Percentiles rank a stretch among this genome's conserved stretches.
phyloP scores from a whole-genome alignment of 495 filamentous ascomycete species.

The Filosporella fistucella region DNA sequence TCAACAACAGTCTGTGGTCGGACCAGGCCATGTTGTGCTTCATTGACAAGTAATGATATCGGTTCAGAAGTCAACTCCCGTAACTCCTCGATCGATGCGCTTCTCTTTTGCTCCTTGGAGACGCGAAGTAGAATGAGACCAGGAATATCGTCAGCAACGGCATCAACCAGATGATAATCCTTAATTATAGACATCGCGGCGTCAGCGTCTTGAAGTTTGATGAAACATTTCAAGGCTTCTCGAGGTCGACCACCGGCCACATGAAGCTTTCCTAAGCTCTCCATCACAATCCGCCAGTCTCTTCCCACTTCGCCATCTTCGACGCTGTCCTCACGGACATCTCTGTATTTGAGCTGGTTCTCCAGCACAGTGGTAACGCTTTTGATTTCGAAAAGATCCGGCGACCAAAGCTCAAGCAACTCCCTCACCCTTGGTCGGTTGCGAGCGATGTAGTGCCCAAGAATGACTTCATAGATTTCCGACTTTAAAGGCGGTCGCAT shows the following conservation, averaged over 20 bases:
- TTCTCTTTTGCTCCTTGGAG: slow-evolving; percentile 62
- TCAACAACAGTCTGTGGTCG: slow-evolving; percentile 69
- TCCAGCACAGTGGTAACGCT: slow-evolving; percentile 68
- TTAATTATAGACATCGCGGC: slow-evolving; percentile 78
- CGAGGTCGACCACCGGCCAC: slow-evolving; percentile 71
- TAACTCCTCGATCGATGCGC: slow-evolving; percentile 63
- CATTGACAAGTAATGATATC: slow-evolving; percentile 80
- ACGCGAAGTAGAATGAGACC: slow-evolving; percentile 85
- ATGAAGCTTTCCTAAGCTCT: slow-evolving; percentile 77
- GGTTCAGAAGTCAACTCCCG: slow-evolving; percentile 75
- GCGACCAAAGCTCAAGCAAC: slow-evolving; percentile 79
- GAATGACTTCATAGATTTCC: slow-evolving; percentile 78
- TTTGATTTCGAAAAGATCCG: slow-evolving; percentile 74
- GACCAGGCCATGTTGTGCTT: slow-evolving; percentile 84
- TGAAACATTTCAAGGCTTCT: slow-evolving; percentile 84
- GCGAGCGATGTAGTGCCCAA: slow-evolving; percentile 76
- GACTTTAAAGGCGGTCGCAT: slow-evolving; percentile 75
- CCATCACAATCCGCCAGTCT: slow-evolving; percentile 81
- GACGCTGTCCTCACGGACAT: slow-evolving; percentile 63
- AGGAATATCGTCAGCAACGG: slow-evolving; percentile 82
- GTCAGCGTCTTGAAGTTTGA: slow-evolving; percentile 86
- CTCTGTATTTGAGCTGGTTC: slow-evolving; percentile 62
- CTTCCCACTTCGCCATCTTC: slow-evolving; percentile 60
- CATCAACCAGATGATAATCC: slow-evolving; percentile 78
- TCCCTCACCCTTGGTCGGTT: slow-evolving; percentile 67